Base-by-base conservation (phyloP, 2,329 filamentous ascomycete species). In the Beauveria sp. region DNA sequence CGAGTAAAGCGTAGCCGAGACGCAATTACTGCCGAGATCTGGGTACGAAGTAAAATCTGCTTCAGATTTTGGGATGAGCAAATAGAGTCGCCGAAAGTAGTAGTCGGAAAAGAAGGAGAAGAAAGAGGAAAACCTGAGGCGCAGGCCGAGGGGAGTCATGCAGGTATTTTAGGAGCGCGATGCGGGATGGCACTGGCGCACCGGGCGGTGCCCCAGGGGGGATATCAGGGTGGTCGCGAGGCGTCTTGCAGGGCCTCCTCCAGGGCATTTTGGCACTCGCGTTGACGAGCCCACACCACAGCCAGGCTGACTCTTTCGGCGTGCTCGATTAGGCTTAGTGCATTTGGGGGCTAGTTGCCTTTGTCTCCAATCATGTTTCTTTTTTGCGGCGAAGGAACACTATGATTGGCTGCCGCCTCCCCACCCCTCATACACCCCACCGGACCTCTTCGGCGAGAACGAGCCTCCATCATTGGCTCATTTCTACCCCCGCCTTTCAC, bases 321-420 rank as follows among this genome's bases (percentile, higher is more conserved):
- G 75, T 77, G 75, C 74, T 75, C 67, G 67, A 74, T 68, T 59
- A 62, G 75, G 75, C 43, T 64, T 75, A 74, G 75, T 68, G 71
- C 55, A 3, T 14, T 22, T 40, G 22, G 9, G 5, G 12, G 14
- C 30, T 60, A 61, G 61, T 61, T 62, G 51, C 48, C 50, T n/a
- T 5, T 1, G 2, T 5, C 40, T 16, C 75, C 72, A 76, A 75
- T 75, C 26, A 69, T 0, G 9, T 3, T 3, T 1, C 0, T 7
- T n/a, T 2, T 0, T 24, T 8, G 22, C 14, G 26, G 26, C 63
- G 55, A 26, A 61, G 66, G 1, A 2, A 6, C 18, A 3, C 6
- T 2, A 5, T 44, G 16, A 59, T 62, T 62, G 61, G 61, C 18
- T 22, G 16, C 3, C 2, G 10, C 43, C 12, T n/a, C 55, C 61